Evolutionary conservation across 2,329 filamentous ascomycete genomes (phyloP).

Genomic region (Lasiodiplodia sp.): DNA sequence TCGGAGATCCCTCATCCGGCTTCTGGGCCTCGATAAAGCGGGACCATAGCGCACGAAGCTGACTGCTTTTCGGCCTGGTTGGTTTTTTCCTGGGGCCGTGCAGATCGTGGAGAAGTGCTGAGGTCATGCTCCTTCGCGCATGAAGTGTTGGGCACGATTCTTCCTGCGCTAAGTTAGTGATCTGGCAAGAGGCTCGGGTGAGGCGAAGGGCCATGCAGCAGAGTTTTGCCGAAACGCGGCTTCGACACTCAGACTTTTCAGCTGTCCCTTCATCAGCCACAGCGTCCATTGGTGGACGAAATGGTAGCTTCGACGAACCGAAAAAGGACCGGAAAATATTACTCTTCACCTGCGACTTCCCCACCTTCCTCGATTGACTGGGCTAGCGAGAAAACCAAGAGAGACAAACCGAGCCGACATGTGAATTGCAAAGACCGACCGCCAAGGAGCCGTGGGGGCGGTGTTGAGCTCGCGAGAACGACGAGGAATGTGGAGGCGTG

Average conservation of each 20-base stretch:
- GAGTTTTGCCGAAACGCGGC: background rate
- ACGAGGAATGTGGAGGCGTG: background rate
- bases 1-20: conserved; percentile 8
- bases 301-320: background rate
- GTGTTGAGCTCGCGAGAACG: background rate
- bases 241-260: background rate
- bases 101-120: background rate
- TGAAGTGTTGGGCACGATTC: background rate
- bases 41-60: background rate
- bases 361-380: conserved; percentile 6
- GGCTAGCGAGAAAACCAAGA: background rate
- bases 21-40: conserved; percentile 17
- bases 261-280: background rate
- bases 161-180: background rate
- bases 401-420: background rate
- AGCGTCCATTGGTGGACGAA: background rate
- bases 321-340: background rate
- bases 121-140: background rate
- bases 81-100: background rate
- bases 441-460: background rate
- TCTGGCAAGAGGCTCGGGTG: background rate
- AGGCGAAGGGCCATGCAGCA: background rate
- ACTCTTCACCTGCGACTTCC: background rate
- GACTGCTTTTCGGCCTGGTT: background rate
- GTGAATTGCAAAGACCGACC: background rate